Evolutionary conservation across 2,329 filamentous ascomycete species (phyloP), one percentile per base, ranked within the genome.

Genomic region (Paraphoma chrysanthemicola): DNA sequence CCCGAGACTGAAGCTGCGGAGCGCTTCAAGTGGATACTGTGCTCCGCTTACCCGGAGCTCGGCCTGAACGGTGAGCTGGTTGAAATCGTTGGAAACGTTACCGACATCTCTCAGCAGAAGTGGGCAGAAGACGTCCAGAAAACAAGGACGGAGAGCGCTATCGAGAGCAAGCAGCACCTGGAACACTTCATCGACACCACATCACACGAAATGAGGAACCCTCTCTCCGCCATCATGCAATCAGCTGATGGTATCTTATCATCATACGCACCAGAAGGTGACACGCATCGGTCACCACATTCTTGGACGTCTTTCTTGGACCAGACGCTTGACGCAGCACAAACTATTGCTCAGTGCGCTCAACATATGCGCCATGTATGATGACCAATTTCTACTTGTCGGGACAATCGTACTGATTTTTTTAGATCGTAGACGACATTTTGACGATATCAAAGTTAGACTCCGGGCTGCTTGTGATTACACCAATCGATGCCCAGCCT

Each of bases 371-470:
- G 80, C 47, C 67, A 77, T 36, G 33, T 36, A 36, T 23, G 23
- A 23, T 23, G 23, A 23, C 5, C 3, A 23, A 23, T 23, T 23
- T 23, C 23, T 23, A 23, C 23, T 23, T 23, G 5, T 23, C 23
- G 23, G 23, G 23, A 23, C 23, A 5, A 23, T 23, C 23, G 23
- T 23, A 23, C 23, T 23, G 5, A 23, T 23, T 5, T 23, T 23
- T 23, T 23, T 36, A 36, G 17, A 81, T 82, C n/a, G 78, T 81
- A 1, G 79, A 81, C 51, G 80, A 81, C 51, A 74, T 81, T 6
- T 64, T 81, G 3, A 80, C 79, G 1, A 70, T 80, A 23, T 80
- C 77, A 1, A 81, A 81, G 48, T 69, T 81, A 5, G 79, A 80
- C 55, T 79, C 78, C 0, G 74, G 71, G 5, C 68, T 81, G 16